Evolutionary conservation across 768 basidiomycete species (phyloP), one percentile per base, ranked within the genome.

Genomic region (Kwoniella botswanensis): DNA sequence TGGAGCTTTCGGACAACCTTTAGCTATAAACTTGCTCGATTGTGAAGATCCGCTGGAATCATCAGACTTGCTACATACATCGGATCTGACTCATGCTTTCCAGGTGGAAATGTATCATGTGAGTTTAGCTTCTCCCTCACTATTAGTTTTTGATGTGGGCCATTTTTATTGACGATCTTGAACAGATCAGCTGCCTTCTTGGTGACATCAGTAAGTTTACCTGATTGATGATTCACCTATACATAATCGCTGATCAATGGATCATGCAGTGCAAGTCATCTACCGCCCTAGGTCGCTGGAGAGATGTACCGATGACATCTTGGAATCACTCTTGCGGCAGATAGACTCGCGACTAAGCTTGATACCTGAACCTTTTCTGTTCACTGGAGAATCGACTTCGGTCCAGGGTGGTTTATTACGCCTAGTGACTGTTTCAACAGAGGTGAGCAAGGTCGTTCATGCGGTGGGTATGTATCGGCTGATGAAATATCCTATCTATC

Each of bases 81-180:
- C 61, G n/a, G 68, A 69, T 29, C n/a, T 52, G 13, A 56, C 55
- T 11, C 68, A 69, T 53, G 42, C 18, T 1, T 69, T 69, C 26
- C 68, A 69, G 24, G 54, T 54, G 21, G 61, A 69, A 55, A 24
- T 69, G 62, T 69, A 41, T 22, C 68, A 69, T 41, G 68, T 69
- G 29, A 63, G 68, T 50, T 10, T 54, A 7, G 7, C 35, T 35
- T 35, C 35, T 35, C 35, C 35, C 35, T 7, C 35, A 35, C 35
- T n/a, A 9, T 54, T 50, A 46, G 10, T 15, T 54, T 21, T 15
- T 9, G 54, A n/a, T 10, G 22, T 35, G 50, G 29, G 11, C 57
- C 41, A n/a, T 26, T 43, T 7, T 22, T 7, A 52, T 35, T 69
- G 12, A 50, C 60, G 29, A n/a, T 4, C 29, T 50, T 13, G 2